A percentile compares a stretch with the other conserved stretches of the same genome.
Conservation (phyloP, 306 rosid genomes). For the Senna tora region DNA sequence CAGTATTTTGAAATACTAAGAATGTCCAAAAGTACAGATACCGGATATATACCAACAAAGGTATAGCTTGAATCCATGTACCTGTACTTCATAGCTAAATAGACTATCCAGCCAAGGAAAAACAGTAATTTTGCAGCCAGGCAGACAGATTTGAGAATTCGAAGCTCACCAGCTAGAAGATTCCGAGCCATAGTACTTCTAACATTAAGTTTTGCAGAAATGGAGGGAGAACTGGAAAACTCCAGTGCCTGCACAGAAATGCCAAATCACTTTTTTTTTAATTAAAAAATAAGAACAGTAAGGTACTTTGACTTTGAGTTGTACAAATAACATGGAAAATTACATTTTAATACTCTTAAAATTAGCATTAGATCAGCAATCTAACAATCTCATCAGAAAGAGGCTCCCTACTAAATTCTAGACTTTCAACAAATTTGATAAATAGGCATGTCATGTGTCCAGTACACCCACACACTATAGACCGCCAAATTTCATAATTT, state of each 20-base stretch:
- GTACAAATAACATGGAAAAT: too few species aligned
- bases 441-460: too few species aligned
- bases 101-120: slow-evolving; percentile 37
- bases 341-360: too few species aligned
- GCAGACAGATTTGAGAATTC: slow-evolving; percentile 62
- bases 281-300: too few species aligned
- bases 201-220: slow-evolving; percentile 30
- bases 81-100: too few species aligned
- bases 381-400: neutral
- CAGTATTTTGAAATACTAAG: too few species aligned
- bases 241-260: slow-evolving; percentile 51
- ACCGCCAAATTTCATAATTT: too few species aligned
- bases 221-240: slow-evolving; percentile 31
- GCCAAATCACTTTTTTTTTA: neutral
- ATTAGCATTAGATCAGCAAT: slow-evolving; percentile 11
- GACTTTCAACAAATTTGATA: slow-evolving; percentile 4
- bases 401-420: neutral
- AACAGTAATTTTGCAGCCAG: slow-evolving; percentile 66
- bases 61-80: too few species aligned
- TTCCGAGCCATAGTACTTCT: slow-evolving; percentile 64
- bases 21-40: too few species aligned
- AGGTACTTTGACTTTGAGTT: too few species aligned
- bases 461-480: too few species aligned
- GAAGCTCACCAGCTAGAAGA: slow-evolving; percentile 68
- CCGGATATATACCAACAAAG: too few species aligned